Conservation (phyloP, 2,329 filamentous ascomycete genomes). For the Cladosporium oxysporum region DNA sequence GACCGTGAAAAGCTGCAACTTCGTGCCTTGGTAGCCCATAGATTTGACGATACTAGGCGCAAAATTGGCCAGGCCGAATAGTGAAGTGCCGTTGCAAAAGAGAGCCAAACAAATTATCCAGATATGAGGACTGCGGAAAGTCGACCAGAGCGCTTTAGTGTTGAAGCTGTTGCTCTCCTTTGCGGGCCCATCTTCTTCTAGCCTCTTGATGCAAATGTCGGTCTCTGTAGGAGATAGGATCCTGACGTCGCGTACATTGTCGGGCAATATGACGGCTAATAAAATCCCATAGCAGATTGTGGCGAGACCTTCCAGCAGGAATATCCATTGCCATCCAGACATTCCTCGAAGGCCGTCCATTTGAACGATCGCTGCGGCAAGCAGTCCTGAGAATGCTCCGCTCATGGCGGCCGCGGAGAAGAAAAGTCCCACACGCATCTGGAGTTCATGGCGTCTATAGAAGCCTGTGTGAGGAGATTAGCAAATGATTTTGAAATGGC, state of each 20-base stretch:
- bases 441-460: constrained; percentile 23
- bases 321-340: constrained; percentile 42
- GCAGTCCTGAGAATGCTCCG: constrained; percentile 54
- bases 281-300: constrained; percentile 45
- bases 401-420: constrained; percentile 43
- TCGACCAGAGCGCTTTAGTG: constrained; percentile 40
- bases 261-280: constrained; percentile 55
- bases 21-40: constrained; percentile 59
- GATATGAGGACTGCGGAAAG: constrained; percentile 28
- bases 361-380: constrained; percentile 57
- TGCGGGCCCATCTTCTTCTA: constrained; percentile 31
- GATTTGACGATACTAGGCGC: constrained; percentile 32
- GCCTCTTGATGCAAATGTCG: constrained; percentile 27
- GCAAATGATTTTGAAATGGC: not conserved
- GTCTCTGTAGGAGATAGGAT: constrained; percentile 56
- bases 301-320: constrained; percentile 28
- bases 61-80: constrained; percentile 16
- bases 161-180: constrained; percentile 30
- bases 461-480: constrained; percentile 29
- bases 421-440: constrained; percentile 45
- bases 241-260: constrained; percentile 57
- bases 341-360: constrained; percentile 56
- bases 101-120: constrained; percentile 6
- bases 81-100: constrained; percentile 6
- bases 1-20: constrained; percentile 70